Conservation (phyloP, 192 early-diverging fungal genomes). For the Diversispora epigaea region DNA sequence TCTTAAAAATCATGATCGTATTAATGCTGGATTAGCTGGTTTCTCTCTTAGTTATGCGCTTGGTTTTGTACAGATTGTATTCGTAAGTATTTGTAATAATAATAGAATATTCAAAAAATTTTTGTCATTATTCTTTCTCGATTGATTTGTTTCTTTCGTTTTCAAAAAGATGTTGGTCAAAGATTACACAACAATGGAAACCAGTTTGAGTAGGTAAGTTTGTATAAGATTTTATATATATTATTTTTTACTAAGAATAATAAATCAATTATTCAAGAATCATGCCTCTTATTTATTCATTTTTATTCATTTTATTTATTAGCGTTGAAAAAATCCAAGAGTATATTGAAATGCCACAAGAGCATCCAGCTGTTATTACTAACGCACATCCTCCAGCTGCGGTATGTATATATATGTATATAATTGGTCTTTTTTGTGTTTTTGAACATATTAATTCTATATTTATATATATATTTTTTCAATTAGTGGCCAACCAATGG, state of each 20-base stretch:
- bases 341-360: constrained; percentile 79
- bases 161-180: constrained; percentile 27
- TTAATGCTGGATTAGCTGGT: constrained; percentile 81
- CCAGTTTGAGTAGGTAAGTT: constrained; percentile 15
- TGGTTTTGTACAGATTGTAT: constrained; percentile 59
- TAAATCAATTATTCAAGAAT: constrained; percentile 47
- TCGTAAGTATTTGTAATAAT: constrained; percentile 34
- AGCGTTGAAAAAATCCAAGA: constrained; percentile 84
- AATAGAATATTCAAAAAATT: too few species aligned
- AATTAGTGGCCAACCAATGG: constrained; percentile 74
- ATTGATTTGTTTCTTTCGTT: neutral
- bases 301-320: constrained; percentile 37
- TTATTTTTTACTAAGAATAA: constrained; percentile 18
- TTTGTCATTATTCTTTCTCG: neutral
- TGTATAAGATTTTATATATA: neutral
- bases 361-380: constrained; percentile 59
- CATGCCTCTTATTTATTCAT: neutral
- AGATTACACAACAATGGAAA: constrained; percentile 31
- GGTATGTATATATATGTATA: constrained; percentile 30
- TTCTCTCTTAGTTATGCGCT: constrained; percentile 80
- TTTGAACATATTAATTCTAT: too few species aligned
- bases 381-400: constrained; percentile 50
- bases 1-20: constrained; percentile 43
- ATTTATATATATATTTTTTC: neutral
- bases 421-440: neutral